Base-by-base conservation (phyloP, 371 early-diverging fungal genomes). In the Batrachochytrium dendrobatidis region DNA sequence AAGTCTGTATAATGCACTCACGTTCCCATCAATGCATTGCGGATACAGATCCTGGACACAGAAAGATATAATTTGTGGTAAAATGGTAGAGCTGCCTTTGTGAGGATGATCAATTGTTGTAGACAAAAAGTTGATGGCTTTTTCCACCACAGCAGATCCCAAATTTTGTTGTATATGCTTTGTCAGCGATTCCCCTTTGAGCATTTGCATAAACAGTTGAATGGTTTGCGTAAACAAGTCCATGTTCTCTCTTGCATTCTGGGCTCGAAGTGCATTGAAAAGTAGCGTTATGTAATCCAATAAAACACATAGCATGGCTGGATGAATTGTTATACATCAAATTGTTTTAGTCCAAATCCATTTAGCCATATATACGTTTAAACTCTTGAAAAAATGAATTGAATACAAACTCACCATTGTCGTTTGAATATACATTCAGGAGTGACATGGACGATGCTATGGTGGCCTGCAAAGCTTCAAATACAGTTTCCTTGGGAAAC, bases 41-140 rank as follows among this genome's bases (percentile, higher is more conserved):
- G 50, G 48, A 24, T 58, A 31, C 10, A 58, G 4, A 12, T 46
- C 50, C 17, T 22, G n/a, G 3, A 49, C 50, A 29, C 34, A 46
- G 25, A 50, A 51, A 8, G 53, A 17, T 17, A 58, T 58, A 15
- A 58, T 22, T 5, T 58, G 20, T 22, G 59, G 59, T 5, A 58
- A 25, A n/a, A 58, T 7, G 4, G 8, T 10, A 3, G 8, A 4
- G 28, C 17, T 31, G 29, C 28, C 29, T 33, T 51, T 51, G 52
- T 8, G 33, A 17, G 52, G 52, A 51, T 51, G 25, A 12, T 51
- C 28, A 12, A 51, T 51, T 28, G 28, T 5, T 7, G 6, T 24
- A 17, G 28, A 7, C 4, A 51, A 33, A n/a, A 51, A 51, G 4
- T 7, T 17, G 4, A 51, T 28, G 24, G 28, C 8, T 4, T 24